Evolutionary conservation across 306 rosid species (phyloP).

Genomic region (Alnus rubra): DNA sequence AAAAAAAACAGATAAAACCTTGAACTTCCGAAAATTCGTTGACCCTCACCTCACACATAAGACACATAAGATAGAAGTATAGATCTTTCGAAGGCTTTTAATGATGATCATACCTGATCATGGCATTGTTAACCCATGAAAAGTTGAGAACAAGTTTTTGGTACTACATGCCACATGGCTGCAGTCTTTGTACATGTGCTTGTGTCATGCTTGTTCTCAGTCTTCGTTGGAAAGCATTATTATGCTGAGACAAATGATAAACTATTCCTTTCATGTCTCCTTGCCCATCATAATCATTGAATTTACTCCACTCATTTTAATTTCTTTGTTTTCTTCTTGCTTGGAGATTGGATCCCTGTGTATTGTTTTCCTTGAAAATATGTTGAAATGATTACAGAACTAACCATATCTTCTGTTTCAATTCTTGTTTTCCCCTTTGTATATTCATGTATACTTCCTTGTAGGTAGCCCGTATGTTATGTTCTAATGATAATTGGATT

Average conservation of each 20-base stretch:
- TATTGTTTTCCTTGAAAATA: conserved; percentile 5
- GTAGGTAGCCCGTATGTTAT: conserved; percentile 2
- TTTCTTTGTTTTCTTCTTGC: not conserved
- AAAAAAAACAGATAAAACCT: too few species aligned
- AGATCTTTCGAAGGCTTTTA: too few species aligned
- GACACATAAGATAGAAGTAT: too few species aligned
- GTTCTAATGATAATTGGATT: conserved; percentile 16
- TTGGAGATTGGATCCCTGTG: conserved; percentile 11
- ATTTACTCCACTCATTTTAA: not conserved
- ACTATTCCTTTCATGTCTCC: not conserved
- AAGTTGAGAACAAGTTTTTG: not conserved
- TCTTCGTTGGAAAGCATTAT: not conserved
- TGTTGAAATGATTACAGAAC: conserved; percentile 14
- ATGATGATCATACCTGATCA: too few species aligned
- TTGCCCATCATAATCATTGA: conserved; percentile 6
- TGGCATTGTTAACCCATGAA: not conserved
- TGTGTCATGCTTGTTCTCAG: not conserved
- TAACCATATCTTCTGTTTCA: conserved; percentile 8
- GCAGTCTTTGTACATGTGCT: too few species aligned
- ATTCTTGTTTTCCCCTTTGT: conserved; percentile 16
- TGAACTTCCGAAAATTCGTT: too few species aligned
- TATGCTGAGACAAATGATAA: not conserved
- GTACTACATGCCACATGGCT: too few species aligned
- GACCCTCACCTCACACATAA: too few species aligned
- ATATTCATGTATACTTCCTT: not conserved